Percentiles rank a stretch among this genome's conserved stretches.
Conservation (phyloP, 371 early-diverging fungal genomes). For the Mucor racemosus region DNA sequence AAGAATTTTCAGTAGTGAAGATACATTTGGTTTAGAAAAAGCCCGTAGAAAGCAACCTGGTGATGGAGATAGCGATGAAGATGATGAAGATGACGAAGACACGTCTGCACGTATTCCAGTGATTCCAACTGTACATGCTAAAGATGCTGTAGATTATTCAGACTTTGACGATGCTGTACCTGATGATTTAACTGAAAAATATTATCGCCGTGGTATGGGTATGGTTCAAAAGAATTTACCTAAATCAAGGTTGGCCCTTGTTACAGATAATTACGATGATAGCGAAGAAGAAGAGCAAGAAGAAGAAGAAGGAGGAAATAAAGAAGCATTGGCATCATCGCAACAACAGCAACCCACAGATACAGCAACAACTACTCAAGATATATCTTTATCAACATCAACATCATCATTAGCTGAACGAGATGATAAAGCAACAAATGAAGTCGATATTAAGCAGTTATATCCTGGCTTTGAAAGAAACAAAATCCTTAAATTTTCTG, state of each 20-base stretch:
- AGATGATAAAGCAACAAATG: background rate
- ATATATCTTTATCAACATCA: background rate
- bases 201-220: conserved; percentile 47
- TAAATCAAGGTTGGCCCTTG: conserved; percentile 37
- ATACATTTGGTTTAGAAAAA: conserved; percentile 60
- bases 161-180: conserved; percentile 82
- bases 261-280: conserved; percentile 69
- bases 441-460: conserved; percentile 56
- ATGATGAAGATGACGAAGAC: conserved; percentile 34
- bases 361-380: conserved; percentile 24
- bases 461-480: conserved; percentile 72
- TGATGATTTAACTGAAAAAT: conserved; percentile 61
- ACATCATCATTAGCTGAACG: background rate
- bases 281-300: conserved; percentile 62
- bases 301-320: background rate
- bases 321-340: background rate
- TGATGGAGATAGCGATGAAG: conserved; percentile 44
- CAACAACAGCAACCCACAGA: conserved; percentile 10
- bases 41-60: conserved; percentile 32
- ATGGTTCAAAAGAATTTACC: conserved; percentile 36
- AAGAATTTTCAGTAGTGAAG: conserved; percentile 54
- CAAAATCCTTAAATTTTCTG: conserved; percentile 69
- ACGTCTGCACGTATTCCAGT: conserved; percentile 18
- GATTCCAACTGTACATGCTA: conserved; percentile 50
- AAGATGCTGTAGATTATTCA: conserved; percentile 82